Base-by-base conservation (phyloP, 2,329 filamentous ascomycete genomes). In the Trichoderma sp. region DNA sequence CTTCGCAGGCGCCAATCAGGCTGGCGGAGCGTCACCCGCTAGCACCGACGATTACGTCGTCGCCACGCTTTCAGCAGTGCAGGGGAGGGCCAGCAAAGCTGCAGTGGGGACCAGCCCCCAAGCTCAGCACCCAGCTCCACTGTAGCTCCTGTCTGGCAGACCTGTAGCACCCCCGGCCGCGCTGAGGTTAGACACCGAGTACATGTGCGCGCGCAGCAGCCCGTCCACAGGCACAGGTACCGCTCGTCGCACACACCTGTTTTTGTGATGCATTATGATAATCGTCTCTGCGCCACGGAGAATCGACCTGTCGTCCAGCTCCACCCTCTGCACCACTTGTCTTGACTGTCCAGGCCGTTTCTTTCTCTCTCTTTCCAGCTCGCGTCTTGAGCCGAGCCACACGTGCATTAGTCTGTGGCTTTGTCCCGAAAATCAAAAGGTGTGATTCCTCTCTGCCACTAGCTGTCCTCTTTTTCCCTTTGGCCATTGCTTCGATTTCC, bases 331-430 rank as follows among this genome's bases (percentile, higher is more conserved):
- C 57, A 53, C 52, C 52, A 57, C 29, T 66, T 66, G 32, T 52
- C 27, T 65, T 64, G 52, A 34, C 34, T 61, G 63, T 64, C 35
- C n/a, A n/a, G n/a, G n/a, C n/a, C n/a, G n/a, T 59, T 29, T 63
- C 34, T 53, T 17, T 54, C 50, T 48, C 27, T 58, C 27, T 67
- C 45, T 53, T 61, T 63, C 50, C 52, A 52, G 66, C 53, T 56
- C 34, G 34, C 54, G 22, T 42, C 34, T 42, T 66, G 61, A 57
- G 67, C 67, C 63, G 67, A 65, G 67, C 67, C 61, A 61, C 61
- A 68, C 52, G 52, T 68, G 61, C 61, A 65, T 64, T 65, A 68
- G 54, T 25, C 37, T 54, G 60, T 68, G 60, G 60, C 60, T 65
- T 60, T 50, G 42, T 64, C 66, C 50, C 22, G 22, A 34, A 52